Evolutionary conservation across 2,329 filamentous ascomycete genomes (phyloP), one percentile per base, ranked within the genome.

Genomic region (Pseudocercospora cruenta): DNA sequence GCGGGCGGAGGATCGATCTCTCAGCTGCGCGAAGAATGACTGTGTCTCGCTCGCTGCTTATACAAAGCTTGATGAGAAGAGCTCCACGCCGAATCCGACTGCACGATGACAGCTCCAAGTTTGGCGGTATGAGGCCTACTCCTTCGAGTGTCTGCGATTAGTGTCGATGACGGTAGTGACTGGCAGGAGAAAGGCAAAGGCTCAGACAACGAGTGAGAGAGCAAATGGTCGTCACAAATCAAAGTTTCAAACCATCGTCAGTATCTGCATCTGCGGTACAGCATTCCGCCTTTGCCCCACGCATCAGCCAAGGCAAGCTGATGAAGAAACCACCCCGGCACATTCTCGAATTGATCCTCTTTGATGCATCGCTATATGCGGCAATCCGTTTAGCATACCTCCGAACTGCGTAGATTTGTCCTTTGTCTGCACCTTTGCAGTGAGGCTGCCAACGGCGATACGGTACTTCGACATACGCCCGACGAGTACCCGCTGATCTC

Each of bases 171-270:
- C 51, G 28, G 54, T 19, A 58, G 54, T 58, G 54, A 39, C 26
- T 58, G 54, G 54, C 31, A 31, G 31, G 54, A 19, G 16, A 14
- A 58, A 58, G 54, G 36, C 33, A 14, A 58, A 58, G 54, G 36
- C 33, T 36, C 33, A 39, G 36, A 39, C 36, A 39, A n/a, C 36
- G 16, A 39, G 12, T 33, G 31, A 33, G 31, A 33, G 31, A 33
- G 31, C 31, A 39, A 39, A 39, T 39, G 14, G 33, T 33, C 31
- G 31, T 16, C 33, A 12, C 33, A 36, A 36, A 36, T 36, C 49
- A 54, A 26, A 54, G 21, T 54, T 54, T 54, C 33, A 14, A 36
- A 8, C 10, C 39, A 43, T 43, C 39, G 39, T 43, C 39, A 43
- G 39, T 19, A 19, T 43, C 39, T 43, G 39, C 39, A 19, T 43